Evolutionary conservation across 768 basidiomycete species (phyloP).

Genomic region (Phanerochaete sordida): DNA sequence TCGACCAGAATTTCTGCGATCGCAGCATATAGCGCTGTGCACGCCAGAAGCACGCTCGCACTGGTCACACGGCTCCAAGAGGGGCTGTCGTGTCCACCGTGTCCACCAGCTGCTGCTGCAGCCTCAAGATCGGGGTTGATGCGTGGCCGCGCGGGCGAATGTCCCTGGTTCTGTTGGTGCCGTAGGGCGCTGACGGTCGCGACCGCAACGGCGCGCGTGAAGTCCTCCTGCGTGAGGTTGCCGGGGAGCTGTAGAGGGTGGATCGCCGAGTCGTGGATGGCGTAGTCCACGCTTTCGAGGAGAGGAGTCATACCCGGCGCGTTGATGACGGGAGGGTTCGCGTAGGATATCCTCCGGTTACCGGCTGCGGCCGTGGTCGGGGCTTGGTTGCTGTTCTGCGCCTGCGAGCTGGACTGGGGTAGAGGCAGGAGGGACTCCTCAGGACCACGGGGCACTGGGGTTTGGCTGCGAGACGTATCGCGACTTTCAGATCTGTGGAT

Average conservation of each 20-base stretch:
- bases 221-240: constrained; percentile 79
- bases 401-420: neutral
- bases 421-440: neutral
- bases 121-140: constrained; percentile 36
- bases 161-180: constrained; percentile 63
- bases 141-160: constrained; percentile 46
- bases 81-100: constrained; percentile 91
- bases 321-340: constrained; percentile 29
- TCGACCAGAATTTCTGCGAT: constrained; percentile 96
- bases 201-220: constrained; percentile 90
- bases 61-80: constrained; percentile 92
- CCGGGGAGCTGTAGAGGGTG: constrained; percentile 54
- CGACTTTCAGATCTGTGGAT: constrained; percentile 27
- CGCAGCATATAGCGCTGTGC: constrained; percentile 89
- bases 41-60: constrained; percentile 83
- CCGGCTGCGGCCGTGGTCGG: neutral
- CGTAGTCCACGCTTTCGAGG: constrained; percentile 74
- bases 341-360: constrained; percentile 48
- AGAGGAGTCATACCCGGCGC: constrained; percentile 53
- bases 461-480: constrained; percentile 35
- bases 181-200: constrained; percentile 89
- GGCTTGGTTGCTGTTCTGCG: neutral
- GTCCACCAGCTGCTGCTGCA: constrained; percentile 45
- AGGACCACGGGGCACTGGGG: constrained; percentile 23
- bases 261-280: constrained; percentile 58